Evolutionary conservation across 2,329 filamentous ascomycete genomes (phyloP).

Genomic region (Calonectria pseudoturangicola): DNA sequence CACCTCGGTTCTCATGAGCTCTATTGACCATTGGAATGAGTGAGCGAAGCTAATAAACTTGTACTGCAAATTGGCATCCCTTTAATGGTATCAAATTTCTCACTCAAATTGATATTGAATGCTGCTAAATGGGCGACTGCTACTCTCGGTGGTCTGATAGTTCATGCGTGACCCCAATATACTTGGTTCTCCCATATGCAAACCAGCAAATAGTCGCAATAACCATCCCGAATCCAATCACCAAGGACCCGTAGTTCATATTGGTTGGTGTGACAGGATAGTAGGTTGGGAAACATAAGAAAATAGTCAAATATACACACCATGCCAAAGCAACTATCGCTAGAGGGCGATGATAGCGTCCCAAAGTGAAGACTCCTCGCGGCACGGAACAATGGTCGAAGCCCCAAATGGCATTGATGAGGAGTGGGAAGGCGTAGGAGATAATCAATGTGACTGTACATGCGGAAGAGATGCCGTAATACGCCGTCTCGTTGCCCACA

Average conservation of each 20-base stretch:
- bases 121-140: too few relatives aligned
- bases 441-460: conserved; percentile 30
- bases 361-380: conserved; percentile 7
- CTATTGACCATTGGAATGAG: too few relatives aligned
- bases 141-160: neutral
- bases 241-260: conserved; percentile 35
- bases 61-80: too few relatives aligned
- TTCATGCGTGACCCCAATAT: conserved; percentile 17
- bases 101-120: neutral
- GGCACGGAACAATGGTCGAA: conserved; percentile 29
- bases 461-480: conserved; percentile 32
- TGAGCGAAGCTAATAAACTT: too few relatives aligned
- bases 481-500: conserved; percentile 29
- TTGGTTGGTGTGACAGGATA: conserved; percentile 29
- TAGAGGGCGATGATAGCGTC: conserved; percentile 19
- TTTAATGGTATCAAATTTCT: too few relatives aligned
- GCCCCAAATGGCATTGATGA: conserved; percentile 31
- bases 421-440: conserved; percentile 30
- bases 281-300: conserved; percentile 34
- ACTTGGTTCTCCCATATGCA: conserved; percentile 21
- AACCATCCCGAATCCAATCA: neutral
- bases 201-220: conserved; percentile 28
- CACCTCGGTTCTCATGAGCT: too few relatives aligned
- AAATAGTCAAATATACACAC: conserved; percentile 31
- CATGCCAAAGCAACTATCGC: conserved; percentile 21